phyloP scores from a whole-genome alignment of 768 basidiomycete species.

The Suillus plorans region DNA sequence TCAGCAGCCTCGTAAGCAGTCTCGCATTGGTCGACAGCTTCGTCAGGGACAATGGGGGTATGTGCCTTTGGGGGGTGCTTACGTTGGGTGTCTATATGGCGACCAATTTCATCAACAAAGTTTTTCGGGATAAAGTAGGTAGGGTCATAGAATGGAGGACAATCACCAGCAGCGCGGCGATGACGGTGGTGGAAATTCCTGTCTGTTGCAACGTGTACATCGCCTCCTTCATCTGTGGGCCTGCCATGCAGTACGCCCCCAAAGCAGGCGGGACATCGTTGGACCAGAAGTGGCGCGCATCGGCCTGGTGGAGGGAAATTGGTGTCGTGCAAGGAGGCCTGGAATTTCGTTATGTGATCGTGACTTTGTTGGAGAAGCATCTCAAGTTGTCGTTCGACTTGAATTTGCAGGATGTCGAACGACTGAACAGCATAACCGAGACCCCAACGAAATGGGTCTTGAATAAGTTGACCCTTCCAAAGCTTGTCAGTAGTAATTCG shows the following conservation, averaged over 20 bases:
- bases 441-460: constrained; percentile 33
- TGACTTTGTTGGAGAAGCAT: constrained; percentile 5
- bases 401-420: constrained; percentile 22
- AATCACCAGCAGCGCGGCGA: constrained; percentile 26
- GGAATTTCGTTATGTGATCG: neutral
- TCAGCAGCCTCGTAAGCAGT: constrained; percentile 33
- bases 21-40: constrained; percentile 36
- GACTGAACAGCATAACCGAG: constrained; percentile 29
- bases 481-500: neutral
- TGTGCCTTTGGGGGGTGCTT: constrained; percentile 13
- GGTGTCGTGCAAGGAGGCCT: neutral
- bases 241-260: neutral
- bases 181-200: constrained; percentile 24
- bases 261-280: neutral
- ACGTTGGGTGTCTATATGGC: constrained; percentile 20
- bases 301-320: neutral
- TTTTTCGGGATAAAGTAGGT: constrained; percentile 33
- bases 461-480: constrained; percentile 20
- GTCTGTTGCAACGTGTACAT: constrained; percentile 38
- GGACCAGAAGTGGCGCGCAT: neutral
- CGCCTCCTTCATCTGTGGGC: constrained; percentile 23
- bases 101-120: constrained; percentile 33
- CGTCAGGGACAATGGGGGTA: constrained; percentile 27
- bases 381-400: constrained; percentile 17
- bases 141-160: constrained; percentile 32